Base-by-base conservation (phyloP, 2,329 filamentous ascomycete species). In the Mollisiaceae sp. region DNA sequence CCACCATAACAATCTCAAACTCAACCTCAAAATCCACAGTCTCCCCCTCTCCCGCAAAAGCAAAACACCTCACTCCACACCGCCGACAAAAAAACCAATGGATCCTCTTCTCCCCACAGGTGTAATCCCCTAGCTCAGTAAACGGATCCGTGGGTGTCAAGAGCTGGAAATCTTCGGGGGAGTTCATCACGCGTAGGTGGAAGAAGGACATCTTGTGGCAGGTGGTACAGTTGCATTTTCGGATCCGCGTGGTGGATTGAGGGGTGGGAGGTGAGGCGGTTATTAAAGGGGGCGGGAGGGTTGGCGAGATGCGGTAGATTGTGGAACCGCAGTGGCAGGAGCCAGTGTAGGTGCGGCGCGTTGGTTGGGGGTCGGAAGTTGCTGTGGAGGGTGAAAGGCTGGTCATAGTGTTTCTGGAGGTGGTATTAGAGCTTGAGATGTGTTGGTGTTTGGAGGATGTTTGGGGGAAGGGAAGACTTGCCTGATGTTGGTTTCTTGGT, bases 191-290 rank as follows among this genome's bases (percentile, higher is more conserved):
- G 12, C 82, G 79, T 54, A 81, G 72, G 70, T 85, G 82, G 67
- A 83, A 80, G 65, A 80, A 77, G 15, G 78, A 79, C 66, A 79
- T 76, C 69, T 84, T 84, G 58, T 83, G 80, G 72, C 82, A 85
- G 12, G 79, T 78, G 12, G 74, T 79, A 72, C 82, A 85, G 67
- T 84, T 85, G 76, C 82, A 84, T 69, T 74, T 74, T 14, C 69
- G 66, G 45, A 72, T 59, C 4, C 69, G 64, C 22, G 67, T 78
- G 75, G 74, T 79, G 77, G 64, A 79, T 63, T 60, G 35, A 41
- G 38, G 22, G 18, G 14, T 24, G 66, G 35, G 18, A 8, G 55
- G 60, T 4, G 67, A 65, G 11, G 65, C 66, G 58, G 70, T 70
- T 59, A 74, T 74, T 66, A 67, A 62, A 12, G 65, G 62, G 0